Evolutionary conservation across 1,284 basidiomycete species (phyloP), one percentile per base, ranked within the genome.

Genomic region (Cystobasidium sp.): DNA sequence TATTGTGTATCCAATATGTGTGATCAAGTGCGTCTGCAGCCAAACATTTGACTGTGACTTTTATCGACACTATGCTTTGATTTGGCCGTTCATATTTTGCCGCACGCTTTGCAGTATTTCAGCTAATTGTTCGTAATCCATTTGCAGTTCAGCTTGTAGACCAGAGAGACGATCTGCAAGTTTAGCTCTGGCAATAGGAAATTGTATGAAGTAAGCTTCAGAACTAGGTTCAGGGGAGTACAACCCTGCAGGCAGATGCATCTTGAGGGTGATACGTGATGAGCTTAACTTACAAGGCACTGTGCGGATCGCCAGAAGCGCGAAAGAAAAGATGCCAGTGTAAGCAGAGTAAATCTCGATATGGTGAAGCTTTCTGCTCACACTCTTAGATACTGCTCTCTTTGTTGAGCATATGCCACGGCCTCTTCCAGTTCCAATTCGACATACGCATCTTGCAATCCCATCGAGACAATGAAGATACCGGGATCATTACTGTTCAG

Each of bases 351-450:
- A 6, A 20, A 55, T 3, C 3, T 7, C n/a, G 3, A 55, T 43
- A 39, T 16, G 22, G 6, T 20, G 24, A 14, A 37, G 5, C n/a
- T 9, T 43, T n/a, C 20, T 8, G 53, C 69, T n/a, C 22, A 71
- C 69, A 71, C 69, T 51, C 59, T 63, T 9, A 71, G 47, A 37
- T 53, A 71, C 43, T 71, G 44, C 37, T 71, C 69, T 37, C 69
- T 71, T 20, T 52, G 58, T 51, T 71, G 69, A 20, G 31, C 37
- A 31, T 63, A 71, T 53, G 69, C 69, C 2, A 71, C 37, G 0
- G 69, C 69, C 51, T 71, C 69, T 46, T 64, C 69, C 3, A 71
- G 49, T 43, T 71, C 69, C 9, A 71, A 24, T 46, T 71, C 69
- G 59, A 71, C 49, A 51, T 71, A 64, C 18, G 61, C 31, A 43